Percentiles rank a stretch among this genome's conserved stretches.
These are phyloP conservation scores for Pinus tabuliformis DNA, from an alignment of 75 land plant genomes.

Conservation along the genomic window DNA sequence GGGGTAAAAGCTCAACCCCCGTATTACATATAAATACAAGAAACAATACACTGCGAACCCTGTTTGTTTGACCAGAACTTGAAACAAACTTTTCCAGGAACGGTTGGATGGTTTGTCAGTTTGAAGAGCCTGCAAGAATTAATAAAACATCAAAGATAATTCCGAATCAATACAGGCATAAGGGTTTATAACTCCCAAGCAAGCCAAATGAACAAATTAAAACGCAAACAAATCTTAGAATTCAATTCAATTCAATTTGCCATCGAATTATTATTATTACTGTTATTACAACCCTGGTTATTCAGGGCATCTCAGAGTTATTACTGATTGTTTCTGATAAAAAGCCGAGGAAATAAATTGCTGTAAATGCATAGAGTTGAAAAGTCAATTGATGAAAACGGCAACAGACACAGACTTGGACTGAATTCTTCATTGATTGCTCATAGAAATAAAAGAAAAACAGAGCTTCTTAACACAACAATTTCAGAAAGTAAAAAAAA, in stretches of 20 bases:
- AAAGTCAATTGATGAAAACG: too few species aligned
- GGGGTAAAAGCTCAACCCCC: not conserved
- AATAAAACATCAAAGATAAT: not conserved
- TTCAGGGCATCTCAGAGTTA: not conserved
- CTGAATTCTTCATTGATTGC: not conserved
- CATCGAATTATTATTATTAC: not conserved
- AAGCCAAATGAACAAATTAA: not conserved
- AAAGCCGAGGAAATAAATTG: too few species aligned
- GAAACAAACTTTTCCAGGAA: not conserved
- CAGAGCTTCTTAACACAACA: not conserved
- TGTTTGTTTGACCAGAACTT: not conserved
- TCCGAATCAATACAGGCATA: not conserved
- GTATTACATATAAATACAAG: not conserved
- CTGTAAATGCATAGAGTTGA: too few species aligned
- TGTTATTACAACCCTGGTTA: not conserved
- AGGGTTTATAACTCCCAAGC: not conserved
- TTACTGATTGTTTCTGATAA: too few species aligned
- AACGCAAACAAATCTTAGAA: not conserved
- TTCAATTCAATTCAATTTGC: not conserved
- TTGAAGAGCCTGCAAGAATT: not conserved
- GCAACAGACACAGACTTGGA: too few species aligned
- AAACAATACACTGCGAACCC: too few species aligned
- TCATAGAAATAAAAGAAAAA: not conserved
- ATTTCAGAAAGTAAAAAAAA: not conserved
- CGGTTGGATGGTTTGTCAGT: not conserved